Base-by-base conservation (phyloP, 768 basidiomycete species). In the Hemileccinum impolitum region DNA sequence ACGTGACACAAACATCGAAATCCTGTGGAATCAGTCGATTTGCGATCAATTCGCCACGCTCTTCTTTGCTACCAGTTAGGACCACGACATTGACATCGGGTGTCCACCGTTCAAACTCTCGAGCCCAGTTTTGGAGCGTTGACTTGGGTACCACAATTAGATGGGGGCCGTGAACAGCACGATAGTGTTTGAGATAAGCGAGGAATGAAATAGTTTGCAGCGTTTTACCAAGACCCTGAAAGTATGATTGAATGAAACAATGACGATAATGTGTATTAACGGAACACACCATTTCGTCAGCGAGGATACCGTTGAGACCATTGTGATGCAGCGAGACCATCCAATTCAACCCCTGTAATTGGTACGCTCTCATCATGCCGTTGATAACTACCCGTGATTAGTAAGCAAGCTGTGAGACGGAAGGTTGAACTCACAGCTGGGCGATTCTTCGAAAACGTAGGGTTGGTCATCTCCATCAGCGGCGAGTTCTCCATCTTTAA, bases 191-290 rank as follows among this genome's bases (percentile, higher is more conserved):
- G 54, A 98, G 85, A 66, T 96, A 98, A 6, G 92, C 82, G 21
- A 97, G 83, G 78, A 99, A 99, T 1, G 95, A 87, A 59, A 99
- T 95, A 0, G 95, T 97, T 94, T 99, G 96, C 0, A 98, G 78
- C 0, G 96, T 99, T 78, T 99, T 99, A 13, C 96, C 94, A 25
- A 99, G 84, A 69, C 94, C 94, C 91, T 93, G 62, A 1, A 19
- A 6, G 11, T 32, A n/a, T n/a, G n/a, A 55, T 53, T 48, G 45
- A 51, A 47, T 15, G 14, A 8, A 11, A 17, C 9, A 12, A n/a
- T n/a, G n/a, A n/a, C 15, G 9, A 36, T n/a, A 11, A n/a, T 8
- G 19, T 8, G 12, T 6, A 31, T 19, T 14, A 23, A 9, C 38
- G 60, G 28, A 48, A n/a, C n/a, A n/a, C n/a, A n/a, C n/a, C 26